Percentiles rank a stretch among this genome's conserved stretches.
Conservation (phyloP, 257 asterid species). For the Scutellaria barbata region DNA sequence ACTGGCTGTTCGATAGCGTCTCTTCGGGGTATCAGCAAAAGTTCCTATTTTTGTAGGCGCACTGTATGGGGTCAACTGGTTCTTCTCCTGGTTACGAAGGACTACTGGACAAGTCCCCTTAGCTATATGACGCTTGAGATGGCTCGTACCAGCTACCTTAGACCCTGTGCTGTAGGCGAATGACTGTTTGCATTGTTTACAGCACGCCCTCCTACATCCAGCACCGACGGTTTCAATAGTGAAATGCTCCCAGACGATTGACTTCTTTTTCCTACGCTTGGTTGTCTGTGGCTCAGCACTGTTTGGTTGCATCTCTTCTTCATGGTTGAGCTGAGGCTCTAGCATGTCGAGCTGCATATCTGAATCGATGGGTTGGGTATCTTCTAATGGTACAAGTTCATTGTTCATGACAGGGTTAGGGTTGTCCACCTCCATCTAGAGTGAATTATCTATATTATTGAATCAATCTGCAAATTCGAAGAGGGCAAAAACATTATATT, state of each 20-base stretch:
- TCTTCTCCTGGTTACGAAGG: conserved; percentile 67
- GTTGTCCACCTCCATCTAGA: conserved; percentile 52
- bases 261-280: conserved; percentile 88
- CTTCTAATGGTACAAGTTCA: conserved; percentile 64
- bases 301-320: conserved; percentile 48
- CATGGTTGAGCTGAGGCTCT: conserved; percentile 41
- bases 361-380: conserved; percentile 46
- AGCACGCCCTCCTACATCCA: conserved; percentile 87
- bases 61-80: conserved; percentile 56
- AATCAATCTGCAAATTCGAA: conserved; percentile 33
- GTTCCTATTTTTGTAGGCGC: conserved; percentile 74
- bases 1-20: conserved; percentile 70
- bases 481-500: background rate
- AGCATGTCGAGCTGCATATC: conserved; percentile 55
- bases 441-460: conserved; percentile 1
- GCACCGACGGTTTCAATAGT: conserved; percentile 76
- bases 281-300: conserved; percentile 43
- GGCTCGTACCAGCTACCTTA: conserved; percentile 98
- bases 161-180: conserved; percentile 96
- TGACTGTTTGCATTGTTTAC: conserved; percentile 97
- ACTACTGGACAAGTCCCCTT: conserved; percentile 90
- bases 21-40: conserved; percentile 61
- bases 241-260: conserved; percentile 98
- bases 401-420: conserved; percentile 41
- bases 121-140: conserved; percentile 95